Evolutionary conservation across 306 rosid species (phyloP), one percentile per base, ranked within the genome.

Genomic region (Phaseolus lunatus): DNA sequence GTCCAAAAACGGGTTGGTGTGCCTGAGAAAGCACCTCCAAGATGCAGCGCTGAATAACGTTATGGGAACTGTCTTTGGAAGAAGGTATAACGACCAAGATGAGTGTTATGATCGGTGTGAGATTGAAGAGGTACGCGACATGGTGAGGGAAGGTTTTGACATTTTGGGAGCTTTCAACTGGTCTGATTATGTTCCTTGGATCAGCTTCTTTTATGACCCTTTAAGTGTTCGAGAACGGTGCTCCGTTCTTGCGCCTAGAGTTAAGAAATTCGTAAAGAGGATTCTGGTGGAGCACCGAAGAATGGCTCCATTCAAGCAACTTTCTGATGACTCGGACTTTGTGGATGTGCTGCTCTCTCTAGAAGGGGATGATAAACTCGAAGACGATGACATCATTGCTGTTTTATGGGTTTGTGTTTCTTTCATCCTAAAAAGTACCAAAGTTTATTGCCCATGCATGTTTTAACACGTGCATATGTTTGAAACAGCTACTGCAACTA

Each of bases 61-160:
- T 39, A 84, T 78, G 87, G 78, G 81, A 14, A 78, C 87, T 2
- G 87, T 86, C 44, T 86, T 86, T 22, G 90, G 90, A 29, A 81
- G 18, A 44, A 84, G 84, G 49, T 78, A 81, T 56, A 41, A 77
- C 48, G 16, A 43, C 49, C 73, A 27, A 26, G 44, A 41, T 16
- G 73, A 43, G 18, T 16, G 44, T 13, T 5, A 26, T 16, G 7
- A 22, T 7, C 1, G 11, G 19, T 23, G 16, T 1, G 84, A 85
- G 57, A 73, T 57, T 39, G 57, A 27, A n/a, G 86, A 86, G 53
- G 11, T 86, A 22, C 75, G 54, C 20, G 83, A 84, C 45, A 81
- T 86, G 74, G 87, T 86, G 14, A 81, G 80, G 50, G 87, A 86
- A 81, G 90, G 90, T 48, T 86, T 86, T 84, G 87, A 84, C 57